phyloP scores from a whole-genome alignment of 345 rosid species.

The Stellera chamaejasme region DNA sequence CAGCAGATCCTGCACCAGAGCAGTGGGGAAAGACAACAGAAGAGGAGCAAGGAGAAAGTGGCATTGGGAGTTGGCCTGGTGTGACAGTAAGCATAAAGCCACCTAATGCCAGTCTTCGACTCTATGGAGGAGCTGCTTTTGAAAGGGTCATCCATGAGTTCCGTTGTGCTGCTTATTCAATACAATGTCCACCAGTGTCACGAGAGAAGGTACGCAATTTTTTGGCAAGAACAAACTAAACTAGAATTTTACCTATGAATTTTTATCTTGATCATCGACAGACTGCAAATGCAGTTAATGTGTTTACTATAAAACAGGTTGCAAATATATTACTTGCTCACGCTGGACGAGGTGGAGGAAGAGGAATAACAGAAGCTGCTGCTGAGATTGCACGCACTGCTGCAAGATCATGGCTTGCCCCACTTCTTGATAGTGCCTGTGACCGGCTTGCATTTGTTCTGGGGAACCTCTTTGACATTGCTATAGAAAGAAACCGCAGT shows the following conservation, averaged over 20 bases:
- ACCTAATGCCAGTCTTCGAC: slow-evolving; percentile 83
- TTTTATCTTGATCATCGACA: slow-evolving; percentile 1
- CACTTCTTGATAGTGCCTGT: slow-evolving; percentile 92
- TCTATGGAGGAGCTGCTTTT: slow-evolving; percentile 98
- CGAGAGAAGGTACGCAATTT: slow-evolving; percentile 70
- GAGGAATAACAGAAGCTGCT: slow-evolving; percentile 88
- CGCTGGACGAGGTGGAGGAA: slow-evolving; percentile 87
- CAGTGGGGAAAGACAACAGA: slow-evolving; percentile 92
- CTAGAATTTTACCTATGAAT: background rate
- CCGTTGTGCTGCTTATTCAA: slow-evolving; percentile 92
- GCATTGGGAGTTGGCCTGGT: slow-evolving; percentile 97
- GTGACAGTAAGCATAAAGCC: slow-evolving; percentile 62
- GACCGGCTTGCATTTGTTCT: slow-evolving; percentile 88
- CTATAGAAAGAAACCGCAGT: slow-evolving; percentile 64
- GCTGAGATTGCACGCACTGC: slow-evolving; percentile 96
- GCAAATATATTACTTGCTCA: slow-evolving; percentile 92
- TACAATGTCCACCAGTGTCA: slow-evolving; percentile 86
- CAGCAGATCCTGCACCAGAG: slow-evolving; percentile 97
- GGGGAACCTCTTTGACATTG: slow-evolving; percentile 80
- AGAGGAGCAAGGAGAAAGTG: slow-evolving; percentile 82
- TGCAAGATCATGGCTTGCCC: slow-evolving; percentile 96
- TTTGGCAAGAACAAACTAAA: background rate
- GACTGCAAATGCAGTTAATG: background rate
- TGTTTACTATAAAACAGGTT: slow-evolving; percentile 38
- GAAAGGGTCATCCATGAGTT: slow-evolving; percentile 94